phyloP scores from a whole-genome alignment of 306 rosid species.

The Cicer pinnatifidum region DNA sequence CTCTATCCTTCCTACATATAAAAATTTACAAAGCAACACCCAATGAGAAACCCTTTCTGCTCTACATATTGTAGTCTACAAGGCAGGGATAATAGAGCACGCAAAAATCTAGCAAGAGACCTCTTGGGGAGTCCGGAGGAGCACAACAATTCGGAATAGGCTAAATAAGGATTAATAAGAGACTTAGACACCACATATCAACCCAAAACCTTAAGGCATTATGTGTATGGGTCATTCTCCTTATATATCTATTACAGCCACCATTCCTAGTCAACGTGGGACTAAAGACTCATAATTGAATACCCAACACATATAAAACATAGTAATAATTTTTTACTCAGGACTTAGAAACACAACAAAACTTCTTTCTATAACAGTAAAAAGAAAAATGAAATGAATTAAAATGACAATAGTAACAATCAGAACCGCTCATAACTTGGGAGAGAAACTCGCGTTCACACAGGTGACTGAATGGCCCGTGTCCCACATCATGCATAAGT shows the following conservation, averaged over 20 bases:
- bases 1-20: constrained; percentile 17
- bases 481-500: constrained; percentile 96
- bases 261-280: too few relatives aligned
- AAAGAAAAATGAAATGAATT: constrained; percentile 34
- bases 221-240: too few relatives aligned
- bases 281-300: too few relatives aligned
- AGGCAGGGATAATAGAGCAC: not conserved
- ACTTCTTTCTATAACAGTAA: not conserved
- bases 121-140: too few relatives aligned
- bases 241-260: too few relatives aligned
- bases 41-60: not conserved
- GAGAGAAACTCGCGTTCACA: constrained; percentile 92
- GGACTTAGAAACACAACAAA: constrained; percentile 35
- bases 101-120: constrained; percentile 23
- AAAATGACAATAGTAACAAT: constrained; percentile 58
- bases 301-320: constrained; percentile 9
- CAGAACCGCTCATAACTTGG: constrained; percentile 57
- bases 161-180: too few relatives aligned
- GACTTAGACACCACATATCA: too few relatives aligned
- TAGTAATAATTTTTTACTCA: not conserved
- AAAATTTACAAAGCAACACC: constrained; percentile 7
- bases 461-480: constrained; percentile 96
- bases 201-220: too few relatives aligned
- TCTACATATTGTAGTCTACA: constrained; percentile 13
- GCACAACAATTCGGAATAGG: too few relatives aligned